A percentile compares a stretch with the other conserved stretches of the same genome.
phyloP scores from a whole-genome alignment of 1,284 basidiomycete genomes.

The Hemileia vastatrix region DNA sequence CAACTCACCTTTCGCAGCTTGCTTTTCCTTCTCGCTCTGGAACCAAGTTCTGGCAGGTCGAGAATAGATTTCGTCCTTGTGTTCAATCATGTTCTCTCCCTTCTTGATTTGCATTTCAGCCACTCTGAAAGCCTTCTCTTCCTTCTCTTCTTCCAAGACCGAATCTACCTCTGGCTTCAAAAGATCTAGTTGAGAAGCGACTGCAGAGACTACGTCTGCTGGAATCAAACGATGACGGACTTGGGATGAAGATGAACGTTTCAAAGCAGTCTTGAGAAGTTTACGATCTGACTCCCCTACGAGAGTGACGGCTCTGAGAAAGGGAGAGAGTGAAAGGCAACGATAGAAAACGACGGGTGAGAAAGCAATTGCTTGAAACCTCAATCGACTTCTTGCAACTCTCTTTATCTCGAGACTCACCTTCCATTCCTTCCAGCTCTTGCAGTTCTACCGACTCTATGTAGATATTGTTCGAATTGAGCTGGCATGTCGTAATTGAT shows the following conservation, averaged over 20 bases:
- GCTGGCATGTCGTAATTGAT: conserved; percentile 98
- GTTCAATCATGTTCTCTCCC: conserved; percentile 89
- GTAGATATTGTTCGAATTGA: conserved; percentile 83
- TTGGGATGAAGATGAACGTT: conserved; percentile 66
- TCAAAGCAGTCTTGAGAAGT: conserved; percentile 91
- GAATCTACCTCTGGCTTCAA: conserved; percentile 71
- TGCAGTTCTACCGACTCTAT: conserved; percentile 90
- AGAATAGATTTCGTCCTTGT: conserved; percentile 82
- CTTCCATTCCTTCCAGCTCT: conserved; percentile 84
- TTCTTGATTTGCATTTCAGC: conserved; percentile 96
- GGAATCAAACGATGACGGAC: conserved; percentile 84
- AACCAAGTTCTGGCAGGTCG: conserved; percentile 96
- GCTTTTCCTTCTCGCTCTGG: conserved; percentile 76
- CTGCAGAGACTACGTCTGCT: conserved; percentile 62
- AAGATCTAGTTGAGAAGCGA: conserved; percentile 59
- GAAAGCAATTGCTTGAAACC: not conserved
- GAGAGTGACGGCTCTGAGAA: conserved; percentile 72
- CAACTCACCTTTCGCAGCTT: conserved; percentile 63
- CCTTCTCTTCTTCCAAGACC: conserved; percentile 81
- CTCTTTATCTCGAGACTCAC: too few species aligned
- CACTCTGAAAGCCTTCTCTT: conserved; percentile 89
- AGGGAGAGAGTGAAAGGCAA: not conserved
- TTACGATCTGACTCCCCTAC: conserved; percentile 93
- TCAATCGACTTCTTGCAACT: conserved; percentile 26
- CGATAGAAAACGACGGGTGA: not conserved